These are phyloP conservation scores for Ananas comosus DNA, from an alignment of 176 grass and related monocot genomes.

Conservation along the genomic window DNA sequence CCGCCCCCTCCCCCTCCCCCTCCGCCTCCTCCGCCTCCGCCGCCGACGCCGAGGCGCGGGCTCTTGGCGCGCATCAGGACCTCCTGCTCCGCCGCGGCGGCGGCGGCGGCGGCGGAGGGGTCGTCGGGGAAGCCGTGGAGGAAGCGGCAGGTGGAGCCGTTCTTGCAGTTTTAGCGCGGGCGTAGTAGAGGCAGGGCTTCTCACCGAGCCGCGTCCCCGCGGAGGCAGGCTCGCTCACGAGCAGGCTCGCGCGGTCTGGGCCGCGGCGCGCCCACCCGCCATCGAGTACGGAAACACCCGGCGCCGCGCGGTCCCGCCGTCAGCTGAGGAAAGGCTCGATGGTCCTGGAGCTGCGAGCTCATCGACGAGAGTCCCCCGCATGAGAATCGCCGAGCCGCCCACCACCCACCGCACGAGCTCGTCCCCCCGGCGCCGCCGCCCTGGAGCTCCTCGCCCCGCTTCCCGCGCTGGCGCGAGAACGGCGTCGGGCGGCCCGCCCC, in stretches of 20 bases:
- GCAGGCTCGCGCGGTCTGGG: neutral
- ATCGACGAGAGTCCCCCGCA: constrained; percentile 44
- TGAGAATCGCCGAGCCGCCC: constrained; percentile 28
- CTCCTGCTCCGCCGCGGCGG: constrained; percentile 38
- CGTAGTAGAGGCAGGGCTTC: constrained; percentile 21
- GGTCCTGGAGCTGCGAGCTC: constrained; percentile 29
- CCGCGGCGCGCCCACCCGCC: neutral
- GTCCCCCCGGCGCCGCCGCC: constrained; percentile 1
- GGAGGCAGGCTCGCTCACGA: neutral
- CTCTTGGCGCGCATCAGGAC: constrained; percentile 35
- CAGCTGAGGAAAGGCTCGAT: constrained; percentile 25
- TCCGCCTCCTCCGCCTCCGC: too few species aligned
- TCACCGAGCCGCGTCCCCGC: constrained; percentile 7
- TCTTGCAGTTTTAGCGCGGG: constrained; percentile 21
- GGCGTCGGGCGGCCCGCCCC: constrained; percentile 21
- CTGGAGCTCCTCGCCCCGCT: neutral
- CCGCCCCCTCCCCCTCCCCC: neutral
- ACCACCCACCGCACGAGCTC: constrained; percentile 23
- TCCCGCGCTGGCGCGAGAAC: constrained; percentile 17
- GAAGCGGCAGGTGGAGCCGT: constrained; percentile 17
- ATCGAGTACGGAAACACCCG: neutral
- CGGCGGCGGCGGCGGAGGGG: constrained; percentile 1
- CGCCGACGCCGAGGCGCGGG: too few species aligned
- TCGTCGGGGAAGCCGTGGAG: constrained; percentile 17
- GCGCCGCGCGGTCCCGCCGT: neutral